Evolutionary conservation across 2,329 filamentous ascomycete species (phyloP), one percentile per base, ranked within the genome.

Genomic region (Sarocladiaceae sp.): DNA sequence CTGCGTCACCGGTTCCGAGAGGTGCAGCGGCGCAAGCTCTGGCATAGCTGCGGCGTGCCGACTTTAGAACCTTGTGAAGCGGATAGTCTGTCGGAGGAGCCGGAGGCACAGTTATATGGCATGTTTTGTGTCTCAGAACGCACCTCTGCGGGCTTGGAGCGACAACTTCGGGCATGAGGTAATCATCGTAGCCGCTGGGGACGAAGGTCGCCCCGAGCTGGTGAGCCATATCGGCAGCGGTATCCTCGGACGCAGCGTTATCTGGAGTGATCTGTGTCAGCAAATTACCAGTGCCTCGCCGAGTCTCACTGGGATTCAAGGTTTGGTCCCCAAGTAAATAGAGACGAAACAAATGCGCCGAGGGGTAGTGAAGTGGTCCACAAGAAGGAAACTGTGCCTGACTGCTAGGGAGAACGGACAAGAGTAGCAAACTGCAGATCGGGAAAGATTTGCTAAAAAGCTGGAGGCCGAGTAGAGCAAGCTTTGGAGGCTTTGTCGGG

Each of bases 101-200:
- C 35, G 53, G 52, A 54, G 31, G 53, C 22, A 52, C 53, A 56
- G 46, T n/a, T n/a, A n/a, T n/a, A n/a, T n/a, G 33, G 33, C 12
- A n/a, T 36, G 15, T 36, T 36, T 26, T 26, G 23, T 44, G 40
- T 44, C 40, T 44, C 22, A 44, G 22, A 44, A 69, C 76, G 62
- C 63, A 82, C 79, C 79, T 74, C 68, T 82, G 79, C 58, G 79
- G 79, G 47, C 76, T 67, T 54, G 79, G 79, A 53, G 79, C 78
- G 56, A 80, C 66, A 56, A 83, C 79, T 62, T 82, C 78, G 55
- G 79, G 79, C 77, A 82, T 78, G 63, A 78, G 81, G 62, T 79
- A 83, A 64, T 83, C 79, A 64, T 83, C 79, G 53, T 73, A 71
- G 52, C 77, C 79, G 55, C 79, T 77, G 29, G 79, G 79, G 53